Conservation (phyloP, 176 grass and related monocot species). For the Juncus effusus region DNA sequence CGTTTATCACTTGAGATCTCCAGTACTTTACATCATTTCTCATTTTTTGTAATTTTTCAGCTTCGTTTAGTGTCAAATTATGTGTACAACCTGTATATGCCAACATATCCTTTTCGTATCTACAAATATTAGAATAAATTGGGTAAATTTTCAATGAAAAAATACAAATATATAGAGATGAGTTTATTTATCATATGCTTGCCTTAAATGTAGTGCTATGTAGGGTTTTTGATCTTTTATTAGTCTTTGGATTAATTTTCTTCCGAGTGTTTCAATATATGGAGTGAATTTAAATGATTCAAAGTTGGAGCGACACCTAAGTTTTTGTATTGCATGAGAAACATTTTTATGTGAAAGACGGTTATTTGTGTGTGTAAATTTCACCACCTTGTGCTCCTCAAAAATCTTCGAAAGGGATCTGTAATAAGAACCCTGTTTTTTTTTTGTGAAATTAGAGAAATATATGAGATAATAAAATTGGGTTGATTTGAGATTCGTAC, state of each 20-base stretch:
- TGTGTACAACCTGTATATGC: slow-evolving; percentile 33
- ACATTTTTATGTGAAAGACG: slow-evolving; percentile 71
- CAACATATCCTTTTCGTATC: slow-evolving; percentile 45
- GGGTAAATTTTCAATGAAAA: neutral
- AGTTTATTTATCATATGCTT: neutral
- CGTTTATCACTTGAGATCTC: slow-evolving; percentile 30
- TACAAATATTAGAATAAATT: neutral
- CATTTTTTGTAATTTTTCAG: slow-evolving; percentile 17
- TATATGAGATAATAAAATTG: neutral
- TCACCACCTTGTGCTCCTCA: slow-evolving; percentile 46
- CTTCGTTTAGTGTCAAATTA: slow-evolving; percentile 21
- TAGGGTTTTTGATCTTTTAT: slow-evolving; percentile 40
- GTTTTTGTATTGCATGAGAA: slow-evolving; percentile 47
- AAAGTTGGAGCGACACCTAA: slow-evolving; percentile 72
- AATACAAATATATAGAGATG: neutral
- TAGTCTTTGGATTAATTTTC: slow-evolving; percentile 41
- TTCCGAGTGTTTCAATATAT: slow-evolving; percentile 46
- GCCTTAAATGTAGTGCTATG: slow-evolving; percentile 77
- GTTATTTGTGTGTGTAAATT: slow-evolving; percentile 60
- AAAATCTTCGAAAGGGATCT: slow-evolving; percentile 36
- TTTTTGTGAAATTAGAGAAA: slow-evolving; percentile 18
- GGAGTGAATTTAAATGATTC: slow-evolving; percentile 45
- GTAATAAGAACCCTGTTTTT: slow-evolving; percentile 53
- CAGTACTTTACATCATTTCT: slow-evolving; percentile 19
- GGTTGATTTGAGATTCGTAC: slow-evolving; percentile 31